Conservation (phyloP, 2,329 filamentous ascomycete species). For the Cercospora zeina region DNA sequence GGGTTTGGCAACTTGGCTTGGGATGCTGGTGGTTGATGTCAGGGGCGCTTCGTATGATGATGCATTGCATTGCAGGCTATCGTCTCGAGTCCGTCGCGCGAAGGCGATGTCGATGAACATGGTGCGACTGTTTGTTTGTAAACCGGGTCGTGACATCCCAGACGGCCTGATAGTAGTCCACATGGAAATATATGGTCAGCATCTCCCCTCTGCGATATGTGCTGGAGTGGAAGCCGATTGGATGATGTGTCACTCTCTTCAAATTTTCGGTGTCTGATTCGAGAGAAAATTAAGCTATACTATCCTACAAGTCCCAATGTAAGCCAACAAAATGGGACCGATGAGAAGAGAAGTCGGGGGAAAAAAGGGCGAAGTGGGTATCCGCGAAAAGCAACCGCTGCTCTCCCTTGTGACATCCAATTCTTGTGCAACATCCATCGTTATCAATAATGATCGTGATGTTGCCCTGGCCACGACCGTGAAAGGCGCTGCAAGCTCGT, state of each 20-base stretch:
- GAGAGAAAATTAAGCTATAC: conserved; percentile 5
- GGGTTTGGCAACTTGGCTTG: not conserved
- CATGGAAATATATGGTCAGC: too few relatives aligned
- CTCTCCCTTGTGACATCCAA: not conserved
- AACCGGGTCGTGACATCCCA: too few relatives aligned
- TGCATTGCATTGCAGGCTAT: not conserved
- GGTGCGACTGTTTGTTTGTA: too few relatives aligned
- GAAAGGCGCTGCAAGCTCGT: not conserved
- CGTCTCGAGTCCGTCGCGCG: not conserved
- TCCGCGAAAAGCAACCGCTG: conserved; percentile 5
- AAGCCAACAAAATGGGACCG: not conserved
- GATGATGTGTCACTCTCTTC: not conserved
- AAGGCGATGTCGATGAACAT: too few relatives aligned
- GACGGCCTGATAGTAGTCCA: too few relatives aligned
- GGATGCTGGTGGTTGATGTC: not conserved
- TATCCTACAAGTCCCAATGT: conserved; percentile 3
- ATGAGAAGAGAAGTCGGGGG: not conserved
- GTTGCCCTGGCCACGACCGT: not conserved
- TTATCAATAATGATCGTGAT: not conserved
- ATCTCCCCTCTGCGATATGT: too few relatives aligned
- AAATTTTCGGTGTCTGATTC: not conserved
- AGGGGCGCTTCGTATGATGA: not conserved
- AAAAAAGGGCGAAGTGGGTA: conserved; percentile 4
- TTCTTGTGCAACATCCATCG: not conserved
- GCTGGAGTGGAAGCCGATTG: too few relatives aligned